Evolutionary conservation across 352 stramenopile species (phyloP).

Genomic region (Salisapilia sapeloensis): DNA sequence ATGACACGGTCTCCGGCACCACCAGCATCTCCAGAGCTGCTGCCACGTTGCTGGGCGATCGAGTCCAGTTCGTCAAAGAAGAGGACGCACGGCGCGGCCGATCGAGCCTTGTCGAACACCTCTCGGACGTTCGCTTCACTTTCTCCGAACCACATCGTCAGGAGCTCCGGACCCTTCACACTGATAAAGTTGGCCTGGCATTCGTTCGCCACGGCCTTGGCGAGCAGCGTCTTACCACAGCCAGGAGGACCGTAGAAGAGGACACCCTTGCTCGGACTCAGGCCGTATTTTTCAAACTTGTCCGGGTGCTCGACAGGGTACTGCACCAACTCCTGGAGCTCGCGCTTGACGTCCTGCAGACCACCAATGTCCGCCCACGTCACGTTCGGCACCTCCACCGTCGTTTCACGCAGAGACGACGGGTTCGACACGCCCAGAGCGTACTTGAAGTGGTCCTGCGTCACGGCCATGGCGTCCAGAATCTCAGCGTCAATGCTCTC

Average conservation of each 20-base stretch:
- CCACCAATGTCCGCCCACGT: conserved; percentile 99
- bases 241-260: conserved; percentile 99
- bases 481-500: conserved; percentile 98
- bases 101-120: conserved; percentile 97
- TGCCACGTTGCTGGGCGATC: conserved; percentile 95
- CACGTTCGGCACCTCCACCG: conserved; percentile 97
- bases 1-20: conserved; percentile 98
- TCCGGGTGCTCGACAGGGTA: conserved; percentile 99
- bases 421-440: conserved; percentile 96
- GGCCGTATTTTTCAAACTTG: conserved; percentile 97
- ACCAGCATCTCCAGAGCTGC: conserved; percentile 88
- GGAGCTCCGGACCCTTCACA: conserved; percentile 98
- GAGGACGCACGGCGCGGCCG: conserved; percentile 94
- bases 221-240: conserved; percentile 99
- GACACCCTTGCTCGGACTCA: conserved; percentile 92
- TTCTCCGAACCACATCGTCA: conserved; percentile 99
- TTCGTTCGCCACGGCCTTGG: conserved; percentile 99
- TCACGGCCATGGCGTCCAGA: conserved; percentile 97
- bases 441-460: conserved; percentile 98
- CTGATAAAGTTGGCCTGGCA: conserved; percentile 99
- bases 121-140: conserved; percentile 98
- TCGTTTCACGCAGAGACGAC: conserved; percentile 96
- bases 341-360: conserved; percentile 95
- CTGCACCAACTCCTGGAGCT: conserved; percentile 98
- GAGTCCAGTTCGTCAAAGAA: conserved; percentile 99